Conservation (phyloP, 2,329 filamentous ascomycete genomes). For the Stemphylium lycopersici region DNA sequence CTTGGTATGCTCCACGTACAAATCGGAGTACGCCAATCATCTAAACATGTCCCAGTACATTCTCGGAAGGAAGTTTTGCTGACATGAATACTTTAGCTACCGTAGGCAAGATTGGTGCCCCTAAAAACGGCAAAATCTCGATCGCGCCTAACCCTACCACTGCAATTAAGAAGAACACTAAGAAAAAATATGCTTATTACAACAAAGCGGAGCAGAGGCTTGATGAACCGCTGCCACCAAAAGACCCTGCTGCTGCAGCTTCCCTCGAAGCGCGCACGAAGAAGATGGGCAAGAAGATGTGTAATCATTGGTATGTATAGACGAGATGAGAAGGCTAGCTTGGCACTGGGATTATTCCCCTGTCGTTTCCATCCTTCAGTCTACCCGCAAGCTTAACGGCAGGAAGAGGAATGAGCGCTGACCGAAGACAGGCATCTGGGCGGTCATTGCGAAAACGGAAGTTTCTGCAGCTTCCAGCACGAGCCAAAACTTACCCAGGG, state of each 20-base stretch:
- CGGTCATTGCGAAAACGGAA: slow-evolving; percentile 49
- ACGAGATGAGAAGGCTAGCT: too few relatives aligned
- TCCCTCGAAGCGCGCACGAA: slow-evolving; percentile 42
- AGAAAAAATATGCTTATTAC: slow-evolving; percentile 49
- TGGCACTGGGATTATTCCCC: too few relatives aligned
- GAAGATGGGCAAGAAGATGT: slow-evolving; percentile 39
- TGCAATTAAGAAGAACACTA: slow-evolving; percentile 25
- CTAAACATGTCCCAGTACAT: not conserved
- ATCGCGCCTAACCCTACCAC: slow-evolving; percentile 37
- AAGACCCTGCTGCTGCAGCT: slow-evolving; percentile 29
- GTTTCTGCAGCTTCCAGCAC: slow-evolving; percentile 53
- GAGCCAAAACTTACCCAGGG: slow-evolving; percentile 46
- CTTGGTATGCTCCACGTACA: not conserved
- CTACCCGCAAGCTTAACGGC: too few relatives aligned
- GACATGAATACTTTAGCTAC: slow-evolving; percentile 45
- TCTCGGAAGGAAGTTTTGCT: not conserved
- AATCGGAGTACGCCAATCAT: not conserved
- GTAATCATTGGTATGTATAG: slow-evolving; percentile 35
- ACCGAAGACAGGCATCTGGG: slow-evolving; percentile 30
- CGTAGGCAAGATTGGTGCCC: slow-evolving; percentile 48
- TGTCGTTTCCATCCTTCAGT: too few relatives aligned
- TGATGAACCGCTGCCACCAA: slow-evolving; percentile 47
- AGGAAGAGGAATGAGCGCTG: not conserved
- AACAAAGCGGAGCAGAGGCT: slow-evolving; percentile 53
- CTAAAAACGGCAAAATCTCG: slow-evolving; percentile 45